phyloP scores from a whole-genome alignment of 169 alveolate genomes.

The Plasmodium reichenowi region DNA sequence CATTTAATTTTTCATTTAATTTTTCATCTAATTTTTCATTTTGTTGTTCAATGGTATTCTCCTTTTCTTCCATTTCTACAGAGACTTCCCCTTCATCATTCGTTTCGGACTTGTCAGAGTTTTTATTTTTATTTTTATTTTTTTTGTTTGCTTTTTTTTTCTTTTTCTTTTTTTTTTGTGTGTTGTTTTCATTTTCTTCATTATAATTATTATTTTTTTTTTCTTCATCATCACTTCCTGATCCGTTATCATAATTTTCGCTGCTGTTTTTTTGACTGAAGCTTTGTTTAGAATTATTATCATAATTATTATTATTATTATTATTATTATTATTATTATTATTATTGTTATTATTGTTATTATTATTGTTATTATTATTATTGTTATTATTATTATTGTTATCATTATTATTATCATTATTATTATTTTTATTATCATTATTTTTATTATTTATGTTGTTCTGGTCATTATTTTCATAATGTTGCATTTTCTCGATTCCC shows the following conservation, averaged over 20 bases:
- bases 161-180: constrained; percentile 18
- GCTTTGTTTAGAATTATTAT: background rate
- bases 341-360: background rate
- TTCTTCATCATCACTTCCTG: constrained; percentile 30
- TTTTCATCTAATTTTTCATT: background rate
- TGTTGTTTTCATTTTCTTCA: constrained; percentile 9
- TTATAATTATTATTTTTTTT: background rate
- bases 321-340: background rate
- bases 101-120: background rate
- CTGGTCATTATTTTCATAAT: background rate
- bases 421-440: background rate
- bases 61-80: constrained; percentile 2
- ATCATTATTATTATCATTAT: background rate
- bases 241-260: background rate
- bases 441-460: background rate
- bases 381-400: background rate
- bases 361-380: background rate
- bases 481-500: background rate
- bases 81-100: background rate
- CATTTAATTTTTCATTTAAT: background rate
- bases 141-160: constrained; percentile 8
- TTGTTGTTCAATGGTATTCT: background rate
- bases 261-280: background rate
- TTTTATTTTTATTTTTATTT: background rate
- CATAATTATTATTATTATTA: background rate